Evolutionary conservation across 2,329 filamentous ascomycete species (phyloP).

Genomic region (Fusarium sp.): DNA sequence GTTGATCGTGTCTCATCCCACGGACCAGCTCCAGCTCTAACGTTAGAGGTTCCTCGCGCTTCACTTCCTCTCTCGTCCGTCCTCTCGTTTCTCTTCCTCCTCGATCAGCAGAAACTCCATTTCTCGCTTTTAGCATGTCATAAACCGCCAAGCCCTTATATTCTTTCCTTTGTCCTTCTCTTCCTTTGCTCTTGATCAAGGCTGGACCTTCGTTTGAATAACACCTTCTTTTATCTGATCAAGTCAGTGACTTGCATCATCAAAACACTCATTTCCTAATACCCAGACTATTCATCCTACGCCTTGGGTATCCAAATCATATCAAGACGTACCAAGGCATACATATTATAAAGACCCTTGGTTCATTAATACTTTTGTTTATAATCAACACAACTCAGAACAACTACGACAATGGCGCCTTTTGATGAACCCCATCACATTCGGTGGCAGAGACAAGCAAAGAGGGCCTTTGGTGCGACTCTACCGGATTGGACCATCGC

Average conservation of each 20-base stretch:
- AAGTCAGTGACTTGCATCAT: slow-evolving; percentile 38
- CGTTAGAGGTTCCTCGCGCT: slow-evolving; percentile 1
- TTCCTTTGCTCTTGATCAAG: slow-evolving; percentile 34
- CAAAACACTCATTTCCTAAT: slow-evolving; percentile 24
- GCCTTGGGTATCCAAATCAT: slow-evolving; percentile 8
- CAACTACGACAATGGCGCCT: slow-evolving; percentile 20
- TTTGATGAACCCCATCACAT: slow-evolving; percentile 14
- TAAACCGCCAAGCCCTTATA: slow-evolving; percentile 29
- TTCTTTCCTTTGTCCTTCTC: slow-evolving; percentile 26
- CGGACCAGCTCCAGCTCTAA: neutral
- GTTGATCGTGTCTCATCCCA: slow-evolving; percentile 34
- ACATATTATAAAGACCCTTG: neutral
- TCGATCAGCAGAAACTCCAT: slow-evolving; percentile 16
- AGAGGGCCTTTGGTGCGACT: slow-evolving; percentile 21
- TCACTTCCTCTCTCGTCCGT: slow-evolving; percentile 19
- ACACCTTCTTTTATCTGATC: slow-evolving; percentile 28
- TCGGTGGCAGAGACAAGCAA: slow-evolving; percentile 33
- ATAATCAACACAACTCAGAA: neutral
- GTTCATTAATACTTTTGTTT: slow-evolving; percentile 11
- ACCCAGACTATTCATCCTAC: slow-evolving; percentile 4
- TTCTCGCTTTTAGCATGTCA: slow-evolving; percentile 7
- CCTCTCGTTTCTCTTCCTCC: slow-evolving; percentile 27
- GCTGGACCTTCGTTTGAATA: slow-evolving; percentile 38
- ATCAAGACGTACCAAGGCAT: neutral
- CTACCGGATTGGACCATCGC: slow-evolving; percentile 43